These are phyloP conservation scores for Coemansia asiatica DNA, from an alignment of 192 early-diverging fungal species.

Conservation along the genomic window DNA sequence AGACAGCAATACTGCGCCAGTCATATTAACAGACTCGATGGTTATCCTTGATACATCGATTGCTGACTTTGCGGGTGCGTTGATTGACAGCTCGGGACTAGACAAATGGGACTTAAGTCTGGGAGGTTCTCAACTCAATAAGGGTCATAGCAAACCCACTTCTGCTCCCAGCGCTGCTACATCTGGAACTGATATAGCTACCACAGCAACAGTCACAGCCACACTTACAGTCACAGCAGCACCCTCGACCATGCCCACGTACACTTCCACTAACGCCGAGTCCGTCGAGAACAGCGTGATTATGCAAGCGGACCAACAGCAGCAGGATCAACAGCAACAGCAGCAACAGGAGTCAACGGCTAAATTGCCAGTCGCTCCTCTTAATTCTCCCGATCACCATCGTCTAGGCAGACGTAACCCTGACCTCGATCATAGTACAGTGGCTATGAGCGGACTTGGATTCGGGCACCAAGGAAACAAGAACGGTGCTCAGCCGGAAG, in stretches of 20 bases:
- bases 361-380: not conserved
- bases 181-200: too few species aligned
- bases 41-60: slow-evolving; percentile 16
- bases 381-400: slow-evolving; percentile 37
- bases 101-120: slow-evolving; percentile 5
- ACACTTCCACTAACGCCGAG: not conserved
- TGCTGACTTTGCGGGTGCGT: slow-evolving; percentile 32
- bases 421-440: slow-evolving; percentile 10
- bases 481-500: not conserved
- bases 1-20: not conserved
- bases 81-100: slow-evolving; percentile 23
- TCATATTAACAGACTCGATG: not conserved
- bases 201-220: not conserved
- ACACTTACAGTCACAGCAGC: not conserved
- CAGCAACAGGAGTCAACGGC: not conserved
- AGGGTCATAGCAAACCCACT: too few species aligned
- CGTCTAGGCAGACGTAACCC: slow-evolving; percentile 16
- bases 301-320: not conserved
- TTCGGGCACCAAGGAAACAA: not conserved
- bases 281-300: not conserved
- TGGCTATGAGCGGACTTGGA: not conserved
- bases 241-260: too few species aligned
- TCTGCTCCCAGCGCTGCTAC: too few species aligned
- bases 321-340: not conserved
- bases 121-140: too few species aligned